These are phyloP conservation scores for Cyphellophora europaea DNA, from an alignment of 2,329 filamentous ascomycete species.

Conservation along the genomic window DNA sequence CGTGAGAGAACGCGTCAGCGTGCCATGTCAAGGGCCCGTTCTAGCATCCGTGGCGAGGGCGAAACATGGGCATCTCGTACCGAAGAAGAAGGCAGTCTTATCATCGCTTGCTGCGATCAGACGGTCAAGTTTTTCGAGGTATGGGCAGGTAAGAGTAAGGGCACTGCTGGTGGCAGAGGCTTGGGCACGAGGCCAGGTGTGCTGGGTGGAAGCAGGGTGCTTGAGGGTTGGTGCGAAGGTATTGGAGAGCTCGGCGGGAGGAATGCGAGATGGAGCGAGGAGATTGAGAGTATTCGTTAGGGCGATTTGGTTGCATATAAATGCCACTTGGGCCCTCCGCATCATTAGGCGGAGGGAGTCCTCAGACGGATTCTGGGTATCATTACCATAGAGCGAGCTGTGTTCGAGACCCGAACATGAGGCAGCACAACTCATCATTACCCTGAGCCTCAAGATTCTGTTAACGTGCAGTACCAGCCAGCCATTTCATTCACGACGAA, in stretches of 20 bases:
- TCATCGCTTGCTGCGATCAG: slow-evolving; percentile 84
- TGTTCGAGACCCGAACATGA: too few species aligned
- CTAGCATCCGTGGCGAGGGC: slow-evolving; percentile 32
- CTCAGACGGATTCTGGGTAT: too few species aligned
- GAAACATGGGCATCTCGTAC: slow-evolving; percentile 48
- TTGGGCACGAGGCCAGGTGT: slow-evolving; percentile 39
- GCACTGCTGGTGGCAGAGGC: slow-evolving; percentile 34
- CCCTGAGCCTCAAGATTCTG: too few species aligned
- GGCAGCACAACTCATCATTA: too few species aligned
- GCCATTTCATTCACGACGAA: too few species aligned
- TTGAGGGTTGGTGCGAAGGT: slow-evolving; percentile 65
- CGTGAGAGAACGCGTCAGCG: not conserved
- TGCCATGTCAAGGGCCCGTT: not conserved
- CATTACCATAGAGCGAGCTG: too few species aligned
- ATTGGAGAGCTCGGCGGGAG: slow-evolving; percentile 34
- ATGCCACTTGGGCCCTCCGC: too few species aligned
- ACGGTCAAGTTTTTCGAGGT: slow-evolving; percentile 94
- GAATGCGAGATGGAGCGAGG: too few species aligned
- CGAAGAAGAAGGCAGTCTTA: slow-evolving; percentile 68
- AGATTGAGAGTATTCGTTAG: too few species aligned
- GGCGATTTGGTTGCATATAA: too few species aligned
- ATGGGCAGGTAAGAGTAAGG: slow-evolving; percentile 60
- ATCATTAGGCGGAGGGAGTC: too few species aligned
- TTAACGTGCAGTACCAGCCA: too few species aligned
- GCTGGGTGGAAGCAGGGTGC: slow-evolving; percentile 73